These are phyloP conservation scores for Fagopyrum homotropicum DNA, from an alignment of 148 eudicot genomes.

Conservation along the genomic window DNA sequence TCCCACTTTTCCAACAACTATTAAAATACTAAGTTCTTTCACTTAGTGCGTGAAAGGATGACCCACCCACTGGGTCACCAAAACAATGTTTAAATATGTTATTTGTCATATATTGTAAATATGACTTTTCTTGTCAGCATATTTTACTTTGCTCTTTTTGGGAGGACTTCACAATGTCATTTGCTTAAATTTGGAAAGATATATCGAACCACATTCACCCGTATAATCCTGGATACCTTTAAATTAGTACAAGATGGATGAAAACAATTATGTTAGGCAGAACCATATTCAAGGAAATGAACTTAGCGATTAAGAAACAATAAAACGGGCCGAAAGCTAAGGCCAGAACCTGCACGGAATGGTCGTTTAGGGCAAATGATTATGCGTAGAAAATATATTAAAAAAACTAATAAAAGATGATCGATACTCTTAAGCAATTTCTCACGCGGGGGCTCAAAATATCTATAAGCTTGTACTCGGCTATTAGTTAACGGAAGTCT, in stretches of 20 bases:
- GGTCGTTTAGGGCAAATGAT: not conserved
- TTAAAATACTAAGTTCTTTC: too few relatives aligned
- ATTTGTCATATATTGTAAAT: not conserved
- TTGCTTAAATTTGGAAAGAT: too few relatives aligned
- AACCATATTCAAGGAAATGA: not conserved
- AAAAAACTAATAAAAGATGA: not conserved
- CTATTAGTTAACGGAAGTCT: not conserved
- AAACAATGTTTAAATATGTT: too few relatives aligned
- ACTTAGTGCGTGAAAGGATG: too few relatives aligned
- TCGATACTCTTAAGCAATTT: not conserved
- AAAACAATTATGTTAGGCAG: too few relatives aligned
- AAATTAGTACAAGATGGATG: too few relatives aligned
- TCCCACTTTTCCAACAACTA: too few relatives aligned
- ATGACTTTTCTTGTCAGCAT: not conserved
- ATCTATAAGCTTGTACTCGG: not conserved
- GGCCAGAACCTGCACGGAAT: not conserved
- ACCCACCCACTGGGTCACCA: too few relatives aligned
- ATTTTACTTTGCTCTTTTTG: not conserved
- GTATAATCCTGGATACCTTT: too few relatives aligned
- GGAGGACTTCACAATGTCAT: not conserved
- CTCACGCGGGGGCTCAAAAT: not conserved
- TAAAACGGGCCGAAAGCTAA: not conserved
- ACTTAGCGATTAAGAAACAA: not conserved
- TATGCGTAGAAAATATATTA: not conserved
- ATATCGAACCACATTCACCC: too few relatives aligned